Percentiles rank a stretch among this genome's conserved stretches.
Conservation (phyloP, 2,329 filamentous ascomycete genomes). For the Fusarium begoniae region DNA sequence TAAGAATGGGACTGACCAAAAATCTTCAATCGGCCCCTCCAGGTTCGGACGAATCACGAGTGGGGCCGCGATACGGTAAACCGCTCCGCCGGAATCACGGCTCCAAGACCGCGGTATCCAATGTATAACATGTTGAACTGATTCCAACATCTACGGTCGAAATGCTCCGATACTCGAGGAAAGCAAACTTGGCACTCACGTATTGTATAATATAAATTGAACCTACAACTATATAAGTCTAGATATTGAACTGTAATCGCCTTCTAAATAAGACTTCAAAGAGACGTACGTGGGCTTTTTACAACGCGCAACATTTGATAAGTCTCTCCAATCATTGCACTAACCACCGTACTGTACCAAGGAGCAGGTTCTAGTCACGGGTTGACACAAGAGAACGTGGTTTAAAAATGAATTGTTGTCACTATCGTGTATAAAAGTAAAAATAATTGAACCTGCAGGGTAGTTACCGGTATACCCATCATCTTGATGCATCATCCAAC, state of each 20-base stretch:
- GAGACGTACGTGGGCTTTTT: no score
- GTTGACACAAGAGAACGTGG: not conserved
- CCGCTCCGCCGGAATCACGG: constrained; percentile 7
- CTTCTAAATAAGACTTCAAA: no score
- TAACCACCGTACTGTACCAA: no score
- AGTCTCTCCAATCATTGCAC: not conserved
- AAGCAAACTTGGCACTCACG: not conserved
- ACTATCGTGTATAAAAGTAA: not conserved
- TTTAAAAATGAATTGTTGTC: not conserved
- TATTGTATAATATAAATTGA: no score
- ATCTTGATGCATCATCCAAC: not conserved
- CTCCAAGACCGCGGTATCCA: not conserved
- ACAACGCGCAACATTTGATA: not conserved
- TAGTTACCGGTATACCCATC: not conserved
- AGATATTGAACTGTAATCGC: not conserved
- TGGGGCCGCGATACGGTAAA: constrained; percentile 9
- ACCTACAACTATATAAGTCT: no score
- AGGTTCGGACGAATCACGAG: not conserved
- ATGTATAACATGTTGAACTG: not conserved
- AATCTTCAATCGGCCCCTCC: constrained; percentile 1
- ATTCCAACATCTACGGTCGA: not conserved
- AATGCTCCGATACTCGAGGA: not conserved
- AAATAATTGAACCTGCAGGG: not conserved
- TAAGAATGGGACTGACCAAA: not conserved
- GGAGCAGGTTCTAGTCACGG: not conserved